Evolutionary conservation across 106 monocot genomes (phyloP), one percentile per base, ranked within the genome.

Genomic region (Acorus calamus): DNA sequence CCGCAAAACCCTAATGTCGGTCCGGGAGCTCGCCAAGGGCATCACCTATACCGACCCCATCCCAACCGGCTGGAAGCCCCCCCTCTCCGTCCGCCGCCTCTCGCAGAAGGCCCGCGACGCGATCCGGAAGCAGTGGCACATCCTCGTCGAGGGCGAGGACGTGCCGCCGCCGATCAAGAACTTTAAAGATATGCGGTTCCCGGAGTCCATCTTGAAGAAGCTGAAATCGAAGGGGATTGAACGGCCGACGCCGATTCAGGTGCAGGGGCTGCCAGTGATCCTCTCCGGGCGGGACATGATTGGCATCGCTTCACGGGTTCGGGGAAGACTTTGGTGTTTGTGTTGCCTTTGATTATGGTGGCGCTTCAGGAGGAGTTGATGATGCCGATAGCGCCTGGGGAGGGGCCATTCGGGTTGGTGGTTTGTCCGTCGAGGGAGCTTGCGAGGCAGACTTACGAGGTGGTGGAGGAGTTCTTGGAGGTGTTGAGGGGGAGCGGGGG

Each of bases 271-370:
- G 10, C 96, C 96, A 14, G 75, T 80, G 42, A 61, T 84, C 67
- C 74, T 94, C 3, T 83, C 89, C 0, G 94, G 91, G 7, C 44
- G 96, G n/a, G 96, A 96, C 59, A 91, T 96, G 90, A 96, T 96
- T 8, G 96, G 96, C 11, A 96, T 96, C 56, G 96, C 91, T 91
- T 96, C 62, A 96, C 96, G 0, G 96, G 96, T 1, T 96, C 96
- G 0, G 96, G 96, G 4, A 96, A 96, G 65, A 96, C 96, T 1
- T 64, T 96, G 7, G 96, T 91, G 4, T 96, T 91, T 47, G 90
- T 96, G 44, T 61, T 96, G 49, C 96, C 96, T 0, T 68, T 96
- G 54, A 91, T 96, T 46, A 90, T 91, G 86, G 72, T 78, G 56
- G 96, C 96, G 0, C 28, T 96, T 56, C 91, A 96, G 77, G 94